These are phyloP conservation scores for Pyrenopolyporus hunteri DNA, from an alignment of 495 filamentous ascomycete genomes.

Conservation along the genomic window DNA sequence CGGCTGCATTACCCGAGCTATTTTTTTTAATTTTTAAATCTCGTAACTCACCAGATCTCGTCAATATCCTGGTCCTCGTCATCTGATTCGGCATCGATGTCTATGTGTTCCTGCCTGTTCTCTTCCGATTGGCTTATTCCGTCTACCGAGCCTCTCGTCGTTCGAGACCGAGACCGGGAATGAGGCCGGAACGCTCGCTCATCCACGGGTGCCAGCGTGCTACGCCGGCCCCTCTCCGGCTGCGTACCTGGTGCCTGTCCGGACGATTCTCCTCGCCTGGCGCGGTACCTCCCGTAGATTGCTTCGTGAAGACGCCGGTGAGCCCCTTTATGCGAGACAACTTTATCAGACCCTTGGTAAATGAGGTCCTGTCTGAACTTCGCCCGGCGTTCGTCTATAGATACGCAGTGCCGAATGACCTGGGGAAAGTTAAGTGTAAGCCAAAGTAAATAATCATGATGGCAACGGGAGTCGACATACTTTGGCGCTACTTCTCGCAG, in stretches of 20 bases:
- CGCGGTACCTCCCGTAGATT: slow-evolving; percentile 48
- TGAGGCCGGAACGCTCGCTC: slow-evolving; percentile 38
- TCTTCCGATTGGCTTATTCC: slow-evolving; percentile 1
- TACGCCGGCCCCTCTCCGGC: slow-evolving; percentile 31
- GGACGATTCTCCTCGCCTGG: slow-evolving; percentile 10
- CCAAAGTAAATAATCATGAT: slow-evolving; percentile 55
- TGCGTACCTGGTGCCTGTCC: background rate
- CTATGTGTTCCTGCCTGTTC: slow-evolving; percentile 14
- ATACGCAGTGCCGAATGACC: slow-evolving; percentile 73
- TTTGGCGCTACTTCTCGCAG: slow-evolving; percentile 74
- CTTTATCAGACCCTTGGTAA: slow-evolving; percentile 57
- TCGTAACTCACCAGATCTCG: slow-evolving; percentile 66
- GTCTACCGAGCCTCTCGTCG: slow-evolving; percentile 31
- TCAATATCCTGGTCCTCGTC: slow-evolving; percentile 77
- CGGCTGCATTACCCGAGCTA: background rate
- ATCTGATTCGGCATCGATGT: slow-evolving; percentile 57
- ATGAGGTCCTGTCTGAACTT: slow-evolving; percentile 75
- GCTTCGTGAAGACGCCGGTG: slow-evolving; percentile 49
- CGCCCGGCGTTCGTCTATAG: slow-evolving; percentile 78
- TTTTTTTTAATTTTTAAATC: background rate
- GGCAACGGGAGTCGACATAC: slow-evolving; percentile 60
- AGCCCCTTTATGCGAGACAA: slow-evolving; percentile 42
- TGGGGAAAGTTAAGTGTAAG: slow-evolving; percentile 50
- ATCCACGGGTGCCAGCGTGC: slow-evolving; percentile 29
- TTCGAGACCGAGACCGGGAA: slow-evolving; percentile 38